Conservation (phyloP, 2,329 filamentous ascomycete species). For the Neonectria coccinea region DNA sequence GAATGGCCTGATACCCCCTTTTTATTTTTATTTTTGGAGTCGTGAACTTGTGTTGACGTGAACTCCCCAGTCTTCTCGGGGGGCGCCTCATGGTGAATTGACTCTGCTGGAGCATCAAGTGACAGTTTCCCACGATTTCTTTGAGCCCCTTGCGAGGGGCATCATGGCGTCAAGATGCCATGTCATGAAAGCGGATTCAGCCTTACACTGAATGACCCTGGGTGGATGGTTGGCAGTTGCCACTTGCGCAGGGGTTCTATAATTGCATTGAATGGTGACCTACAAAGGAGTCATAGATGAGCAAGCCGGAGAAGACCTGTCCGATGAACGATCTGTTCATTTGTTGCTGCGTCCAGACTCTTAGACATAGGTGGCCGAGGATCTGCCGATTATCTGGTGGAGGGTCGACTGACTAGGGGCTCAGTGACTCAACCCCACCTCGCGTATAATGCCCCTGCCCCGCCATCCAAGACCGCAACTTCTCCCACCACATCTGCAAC, state of each 20-base stretch:
- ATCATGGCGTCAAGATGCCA: background rate
- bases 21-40: constrained; percentile 16
- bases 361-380: background rate
- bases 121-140: background rate
- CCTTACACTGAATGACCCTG: background rate
- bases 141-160: background rate
- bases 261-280: background rate
- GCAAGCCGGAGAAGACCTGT: background rate
- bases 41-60: background rate
- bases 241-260: background rate
- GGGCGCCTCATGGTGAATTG: background rate
- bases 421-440: constrained; percentile 53
- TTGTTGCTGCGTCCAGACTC: background rate
- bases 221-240: background rate
- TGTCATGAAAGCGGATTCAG: background rate
- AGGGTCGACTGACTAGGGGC: constrained; percentile 6
- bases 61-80: background rate
- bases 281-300: constrained; percentile 3
- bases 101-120: background rate
- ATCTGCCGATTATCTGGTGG: constrained; percentile 1
- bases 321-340: background rate
- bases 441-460: constrained; percentile 49
- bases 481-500: constrained; percentile 43
- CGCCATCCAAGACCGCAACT: constrained; percentile 46
- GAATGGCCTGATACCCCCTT: constrained; percentile 43